Evolutionary conservation across 305 asterid genomes (phyloP).

Genomic region (Fraxinus albicans): DNA sequence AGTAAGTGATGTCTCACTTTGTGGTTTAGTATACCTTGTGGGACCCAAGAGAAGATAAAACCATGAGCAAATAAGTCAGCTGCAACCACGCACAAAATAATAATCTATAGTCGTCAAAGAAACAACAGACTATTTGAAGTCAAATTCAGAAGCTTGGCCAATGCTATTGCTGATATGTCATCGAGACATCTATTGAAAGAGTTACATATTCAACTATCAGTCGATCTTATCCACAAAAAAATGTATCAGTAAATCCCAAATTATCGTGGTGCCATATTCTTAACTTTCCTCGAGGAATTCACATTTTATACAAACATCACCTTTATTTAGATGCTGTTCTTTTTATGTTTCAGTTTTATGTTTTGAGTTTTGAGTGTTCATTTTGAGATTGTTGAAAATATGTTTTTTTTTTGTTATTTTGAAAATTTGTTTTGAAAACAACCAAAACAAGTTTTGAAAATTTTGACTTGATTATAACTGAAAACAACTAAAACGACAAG

Average conservation of each 20-base stretch:
- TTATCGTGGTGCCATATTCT: too few relatives aligned
- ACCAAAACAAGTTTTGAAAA: too few relatives aligned
- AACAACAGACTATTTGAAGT: background rate
- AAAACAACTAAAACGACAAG: background rate
- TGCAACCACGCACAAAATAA: background rate
- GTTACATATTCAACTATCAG: background rate
- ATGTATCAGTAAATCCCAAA: background rate
- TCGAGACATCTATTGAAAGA: background rate
- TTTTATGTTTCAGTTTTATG: too few relatives aligned
- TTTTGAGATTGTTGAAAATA: too few relatives aligned
- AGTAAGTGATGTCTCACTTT: background rate
- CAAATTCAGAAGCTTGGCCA: too few relatives aligned
- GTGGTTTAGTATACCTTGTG: background rate
- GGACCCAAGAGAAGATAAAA: background rate
- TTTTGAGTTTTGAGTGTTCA: too few relatives aligned
- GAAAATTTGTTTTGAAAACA: too few relatives aligned
- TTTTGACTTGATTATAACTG: too few relatives aligned
- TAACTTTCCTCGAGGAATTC: background rate
- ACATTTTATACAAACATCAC: background rate
- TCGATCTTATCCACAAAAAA: background rate
- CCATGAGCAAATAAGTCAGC: background rate
- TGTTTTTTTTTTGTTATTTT: too few relatives aligned
- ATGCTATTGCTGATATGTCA: background rate
- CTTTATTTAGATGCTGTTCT: too few relatives aligned
- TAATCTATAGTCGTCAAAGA: background rate